Evolutionary conservation across 2,329 filamentous ascomycete genomes (phyloP).

Genomic region (Polychaeton citri): DNA sequence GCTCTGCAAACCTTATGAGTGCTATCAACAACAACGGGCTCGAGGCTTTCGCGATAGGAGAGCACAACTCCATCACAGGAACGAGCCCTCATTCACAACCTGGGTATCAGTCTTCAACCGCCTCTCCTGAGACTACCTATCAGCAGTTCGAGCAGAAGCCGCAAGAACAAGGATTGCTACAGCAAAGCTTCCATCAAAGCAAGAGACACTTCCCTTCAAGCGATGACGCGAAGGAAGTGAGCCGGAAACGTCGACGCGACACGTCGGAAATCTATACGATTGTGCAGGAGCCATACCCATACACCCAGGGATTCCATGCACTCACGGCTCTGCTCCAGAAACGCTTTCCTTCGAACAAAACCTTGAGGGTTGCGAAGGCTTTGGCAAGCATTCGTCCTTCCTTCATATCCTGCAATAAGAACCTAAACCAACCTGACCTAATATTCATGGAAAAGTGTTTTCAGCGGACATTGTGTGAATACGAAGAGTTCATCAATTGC

Average conservation of each 20-base stretch:
- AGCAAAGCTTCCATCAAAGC: conserved; percentile 18
- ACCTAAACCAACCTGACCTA: conserved; percentile 75
- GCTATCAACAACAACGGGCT: conserved; percentile 28
- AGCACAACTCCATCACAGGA: conserved; percentile 42
- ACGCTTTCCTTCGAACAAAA: conserved; percentile 65
- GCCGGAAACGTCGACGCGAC: conserved; percentile 47
- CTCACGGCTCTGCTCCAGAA: conserved; percentile 68
- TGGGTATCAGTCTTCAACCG: conserved; percentile 20
- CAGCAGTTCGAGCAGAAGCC: conserved; percentile 18
- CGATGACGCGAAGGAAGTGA: conserved; percentile 13
- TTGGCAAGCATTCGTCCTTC: conserved; percentile 82
- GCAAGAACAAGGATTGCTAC: conserved; percentile 13
- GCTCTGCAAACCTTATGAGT: conserved; percentile 29
- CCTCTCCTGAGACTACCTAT: conserved; percentile 18
- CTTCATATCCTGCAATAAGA: conserved; percentile 82
- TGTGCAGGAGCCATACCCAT: conserved; percentile 83
- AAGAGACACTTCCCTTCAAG: conserved; percentile 16
- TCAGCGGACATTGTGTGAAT: conserved; percentile 82
- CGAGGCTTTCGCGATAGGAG: conserved; percentile 48
- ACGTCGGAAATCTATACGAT: conserved; percentile 77
- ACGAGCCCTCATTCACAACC: conserved; percentile 45
- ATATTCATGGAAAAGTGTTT: conserved; percentile 98
- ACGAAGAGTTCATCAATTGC: conserved; percentile 81
- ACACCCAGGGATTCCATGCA: conserved; percentile 80
- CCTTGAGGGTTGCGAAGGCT: conserved; percentile 71